Base-by-base conservation (phyloP, 139 green algal species). In the Chlorella sp. region DNA sequence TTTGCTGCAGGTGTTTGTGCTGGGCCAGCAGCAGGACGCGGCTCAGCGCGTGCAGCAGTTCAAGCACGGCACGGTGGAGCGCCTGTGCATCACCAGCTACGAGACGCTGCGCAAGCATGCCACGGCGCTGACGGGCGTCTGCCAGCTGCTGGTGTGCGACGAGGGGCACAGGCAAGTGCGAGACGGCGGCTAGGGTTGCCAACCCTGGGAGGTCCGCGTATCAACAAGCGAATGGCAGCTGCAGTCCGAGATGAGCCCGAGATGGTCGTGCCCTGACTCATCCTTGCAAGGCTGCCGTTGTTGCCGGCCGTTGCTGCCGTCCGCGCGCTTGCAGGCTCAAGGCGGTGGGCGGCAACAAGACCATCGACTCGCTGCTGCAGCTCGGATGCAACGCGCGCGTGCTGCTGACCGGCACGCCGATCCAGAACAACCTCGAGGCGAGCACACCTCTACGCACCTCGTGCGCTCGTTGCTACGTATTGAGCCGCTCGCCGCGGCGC, bases 401-500 rank as follows among this genome's bases (percentile, higher is more conserved):
- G 27, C 76, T 97, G 29, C 80, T 98, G 0, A 85, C 83, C 0
- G 89, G 91, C 51, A 94, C 85, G 5, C 90, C 59, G 1, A 55
- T 96, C 2, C 91, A 97, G 80, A 96, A 97, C 85, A 90, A 94
- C 71, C 77, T 96, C 17, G 50, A 78, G 59, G 62, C 29, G 4
- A 64, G 55, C n/a, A n/a, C n/a, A n/a, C n/a, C n/a, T n/a, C n/a
- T n/a, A n/a, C n/a, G n/a, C n/a, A n/a, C n/a, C n/a, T n/a, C n/a
- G n/a, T n/a, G n/a, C n/a, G n/a, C n/a, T n/a, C n/a, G n/a, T n/a
- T n/a, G n/a, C n/a, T n/a, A n/a, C n/a, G n/a, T n/a, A n/a, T n/a
- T n/a, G n/a, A n/a, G n/a, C n/a, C n/a, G n/a, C n/a, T n/a, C n/a
- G n/a, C n/a, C n/a, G n/a, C n/a, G n/a, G n/a, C n/a, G n/a, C n/a